Base-by-base conservation (phyloP, 1,139 yeast genomes). In the Suhomyces terraborum region DNA sequence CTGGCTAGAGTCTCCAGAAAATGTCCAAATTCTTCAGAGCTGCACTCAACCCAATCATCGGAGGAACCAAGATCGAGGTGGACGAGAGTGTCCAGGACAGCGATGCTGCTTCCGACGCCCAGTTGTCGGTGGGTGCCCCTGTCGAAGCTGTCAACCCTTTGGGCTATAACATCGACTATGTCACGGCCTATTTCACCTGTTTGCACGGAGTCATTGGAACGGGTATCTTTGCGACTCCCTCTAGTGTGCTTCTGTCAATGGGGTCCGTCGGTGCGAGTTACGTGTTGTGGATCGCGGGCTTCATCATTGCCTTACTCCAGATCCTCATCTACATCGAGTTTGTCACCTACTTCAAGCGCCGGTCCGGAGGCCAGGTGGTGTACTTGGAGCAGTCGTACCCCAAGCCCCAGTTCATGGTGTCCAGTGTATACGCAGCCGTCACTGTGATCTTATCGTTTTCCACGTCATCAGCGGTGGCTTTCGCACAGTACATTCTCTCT, bases 131-230 rank as follows among this genome's bases (percentile, higher is more conserved):
- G 21, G 69, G 73, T 42, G 69, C 74, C 3, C 75, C 75, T 9
- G 67, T 67, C 10, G 75, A 70, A 45, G 52, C 52, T 14, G 50
- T 50, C 8, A 67, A 65, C 36, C 75, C 76, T 0, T 54, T 69
- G 43, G 75, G 75, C 3, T 63, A 69, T 43, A 58, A 66, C 33
- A 55, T 68, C 24, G 63, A 63, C 29, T 62, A 58, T 45, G 45
- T 55, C 27, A 55, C 67, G 4, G 56, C 71, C 1, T 58, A 66
- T 28, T 67, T 65, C 42, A 51, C 67, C 38, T 58, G 64, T 22
- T 55, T 70, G 30, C 70, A 67, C 35, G 75, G 76, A 36, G 65
- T 71, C 31, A 63, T 72, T 29, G 77, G 77, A 42, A 72, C 77
- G 1, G 77, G 76, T 54, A 70, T 71, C 32, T 72, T 71, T 50